Base-by-base conservation (phyloP, 352 stramenopile species). In the Phytophthora megakarya region DNA sequence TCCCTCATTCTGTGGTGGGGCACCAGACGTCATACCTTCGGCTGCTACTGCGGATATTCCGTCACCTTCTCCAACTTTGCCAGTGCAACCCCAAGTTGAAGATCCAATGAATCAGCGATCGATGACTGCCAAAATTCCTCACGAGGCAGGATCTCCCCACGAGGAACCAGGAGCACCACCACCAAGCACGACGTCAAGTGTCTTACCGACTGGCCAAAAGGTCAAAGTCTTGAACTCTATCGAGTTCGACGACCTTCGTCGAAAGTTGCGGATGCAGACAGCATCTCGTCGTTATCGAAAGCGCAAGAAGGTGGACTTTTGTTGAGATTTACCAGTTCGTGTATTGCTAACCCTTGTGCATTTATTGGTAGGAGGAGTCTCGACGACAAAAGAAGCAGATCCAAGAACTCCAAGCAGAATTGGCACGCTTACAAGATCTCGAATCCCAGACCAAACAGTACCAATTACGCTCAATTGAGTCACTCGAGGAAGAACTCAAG, bases 271-370 rank as follows among this genome's bases (percentile, higher is more conserved):
- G 19, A 68, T 68, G 54, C 69, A 81, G 23, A 76, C 57, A 18
- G 57, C 65, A 8, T 81, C 73, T 23, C 66, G 65, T 21, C 61
- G 69, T 16, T 73, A 76, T 43, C 65, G 73, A 5, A 76, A 70
- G 37, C 69, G 69, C 30, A 80, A 78, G 40, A 81, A 72, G 64
- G 67, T 72, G 22, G 30, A 26, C n/a, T n/a, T n/a, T 33, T 2
- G 3, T 28, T 35, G 28, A 19, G 23, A 25, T 46, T 19, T 38
- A 2, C 7, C 33, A 7, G 9, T 26, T 47, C n/a, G 13, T 15
- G 13, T 7, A 22, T 1, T 30, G 10, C 18, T 19, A 25, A 61
- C 10, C 3, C 3, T 15, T 35, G 10, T 35, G 30, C 13, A 35
- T 11, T 35, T n/a, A n/a, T n/a, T 11, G 30, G 26, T 25, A 75